Conservation (phyloP, 192 early-diverging fungal species). For the Thamnidium elegans region DNA sequence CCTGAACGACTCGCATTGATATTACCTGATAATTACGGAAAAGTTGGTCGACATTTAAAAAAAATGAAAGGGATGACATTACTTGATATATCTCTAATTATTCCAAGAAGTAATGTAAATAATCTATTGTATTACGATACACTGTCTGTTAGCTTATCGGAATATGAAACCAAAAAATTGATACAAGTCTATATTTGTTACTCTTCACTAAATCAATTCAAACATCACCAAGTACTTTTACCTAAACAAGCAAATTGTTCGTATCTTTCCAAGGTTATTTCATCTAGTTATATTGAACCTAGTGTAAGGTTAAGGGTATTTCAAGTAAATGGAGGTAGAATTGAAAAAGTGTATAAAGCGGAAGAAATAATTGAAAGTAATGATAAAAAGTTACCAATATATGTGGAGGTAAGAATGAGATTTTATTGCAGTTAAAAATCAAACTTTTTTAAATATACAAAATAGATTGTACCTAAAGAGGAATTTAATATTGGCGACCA, state of each 20-base stretch:
- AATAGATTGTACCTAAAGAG: constrained; percentile 45
- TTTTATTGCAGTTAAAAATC: neutral
- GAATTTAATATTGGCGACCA: constrained; percentile 31
- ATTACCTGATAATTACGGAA: neutral
- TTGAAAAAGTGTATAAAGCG: constrained; percentile 41
- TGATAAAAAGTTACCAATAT: constrained; percentile 41
- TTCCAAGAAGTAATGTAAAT: neutral
- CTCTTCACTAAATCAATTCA: constrained; percentile 57
- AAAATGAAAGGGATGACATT: neutral
- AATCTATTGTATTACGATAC: constrained; percentile 76
- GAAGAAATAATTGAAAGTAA: constrained; percentile 45
- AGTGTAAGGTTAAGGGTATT: constrained; percentile 32
- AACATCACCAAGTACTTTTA: constrained; percentile 63
- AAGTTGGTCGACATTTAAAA: neutral
- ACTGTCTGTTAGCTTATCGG: constrained; percentile 70
- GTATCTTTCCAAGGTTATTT: too few relatives aligned
- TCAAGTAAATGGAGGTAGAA: constrained; percentile 46
- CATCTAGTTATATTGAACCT: too few relatives aligned
- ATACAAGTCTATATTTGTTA: constrained; percentile 70
- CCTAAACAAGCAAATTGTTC: constrained; percentile 40
- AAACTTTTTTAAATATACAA: neutral
- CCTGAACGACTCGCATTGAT: constrained; percentile 62
- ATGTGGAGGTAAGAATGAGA: constrained; percentile 45
- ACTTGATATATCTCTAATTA: neutral
- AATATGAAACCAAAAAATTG: constrained; percentile 79